phyloP scores from a whole-genome alignment of 2,329 filamentous ascomycete species.

The Xylariaceae sp. region DNA sequence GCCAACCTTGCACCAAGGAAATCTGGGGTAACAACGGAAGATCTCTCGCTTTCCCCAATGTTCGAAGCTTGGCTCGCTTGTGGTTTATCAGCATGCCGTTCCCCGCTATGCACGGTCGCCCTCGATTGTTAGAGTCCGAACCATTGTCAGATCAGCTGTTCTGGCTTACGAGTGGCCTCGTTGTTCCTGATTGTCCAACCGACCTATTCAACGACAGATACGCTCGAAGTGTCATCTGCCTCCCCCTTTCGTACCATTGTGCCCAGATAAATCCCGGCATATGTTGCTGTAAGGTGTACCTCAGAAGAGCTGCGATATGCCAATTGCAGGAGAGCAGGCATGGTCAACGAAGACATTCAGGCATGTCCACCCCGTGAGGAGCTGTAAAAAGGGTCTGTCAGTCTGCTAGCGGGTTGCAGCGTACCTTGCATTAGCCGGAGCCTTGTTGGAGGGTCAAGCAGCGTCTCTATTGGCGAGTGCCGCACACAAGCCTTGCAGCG shows the following conservation, averaged over 20 bases:
- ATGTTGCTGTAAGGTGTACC: no score
- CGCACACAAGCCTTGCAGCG: conserved; percentile 2
- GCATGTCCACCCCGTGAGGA: no score
- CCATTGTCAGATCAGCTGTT: no score
- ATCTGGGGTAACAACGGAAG: conserved; percentile 2
- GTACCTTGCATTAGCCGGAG: conserved; percentile 19
- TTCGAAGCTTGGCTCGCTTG: not conserved
- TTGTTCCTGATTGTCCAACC: no score
- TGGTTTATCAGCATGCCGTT: conserved; percentile 3
- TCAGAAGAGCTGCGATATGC: no score
- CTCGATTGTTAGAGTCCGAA: no score
- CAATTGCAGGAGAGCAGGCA: no score
- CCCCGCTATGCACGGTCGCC: conserved; percentile 3
- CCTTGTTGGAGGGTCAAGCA: conserved; percentile 15
- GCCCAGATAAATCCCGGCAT: not conserved
- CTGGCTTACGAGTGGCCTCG: no score
- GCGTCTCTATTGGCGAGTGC: conserved; percentile 12
- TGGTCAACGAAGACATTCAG: no score
- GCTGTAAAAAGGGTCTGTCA: no score
- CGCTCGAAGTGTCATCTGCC: no score
- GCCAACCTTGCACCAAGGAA: conserved; percentile 2
- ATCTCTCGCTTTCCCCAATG: not conserved
- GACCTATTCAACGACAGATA: no score
- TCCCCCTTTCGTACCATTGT: not conserved
- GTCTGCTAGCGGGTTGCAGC: conserved; percentile 12